Conservation (phyloP, 2,329 filamentous ascomycete genomes). For the Fusarium virguliforme region DNA sequence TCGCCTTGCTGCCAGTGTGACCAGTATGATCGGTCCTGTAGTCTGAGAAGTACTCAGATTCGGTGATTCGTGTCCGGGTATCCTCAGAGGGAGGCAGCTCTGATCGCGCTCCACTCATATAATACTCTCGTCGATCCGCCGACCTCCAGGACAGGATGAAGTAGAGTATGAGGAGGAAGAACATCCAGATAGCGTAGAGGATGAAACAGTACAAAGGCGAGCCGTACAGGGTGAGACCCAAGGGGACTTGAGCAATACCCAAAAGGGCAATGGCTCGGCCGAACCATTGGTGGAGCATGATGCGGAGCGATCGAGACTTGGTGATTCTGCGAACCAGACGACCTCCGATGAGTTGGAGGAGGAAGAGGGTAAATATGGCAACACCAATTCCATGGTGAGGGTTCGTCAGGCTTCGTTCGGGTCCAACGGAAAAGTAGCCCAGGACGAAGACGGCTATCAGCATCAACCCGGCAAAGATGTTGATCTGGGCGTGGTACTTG, state of each 20-base stretch:
- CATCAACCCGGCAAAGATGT: constrained; percentile 78
- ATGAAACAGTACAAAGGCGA: constrained; percentile 90
- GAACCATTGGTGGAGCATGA: constrained; percentile 88
- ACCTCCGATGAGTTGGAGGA: constrained; percentile 80
- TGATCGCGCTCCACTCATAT: constrained; percentile 72
- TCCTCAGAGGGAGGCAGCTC: constrained; percentile 67
- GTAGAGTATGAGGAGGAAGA: constrained; percentile 80
- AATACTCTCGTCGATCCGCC: constrained; percentile 69
- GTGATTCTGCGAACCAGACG: constrained; percentile 72
- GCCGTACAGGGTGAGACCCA: constrained; percentile 93
- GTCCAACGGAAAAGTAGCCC: constrained; percentile 85
- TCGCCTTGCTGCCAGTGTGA: constrained; percentile 50
- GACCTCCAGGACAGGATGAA: constrained; percentile 84
- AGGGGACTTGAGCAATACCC: constrained; percentile 87
- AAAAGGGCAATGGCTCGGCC: constrained; percentile 85
- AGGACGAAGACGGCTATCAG: constrained; percentile 81
- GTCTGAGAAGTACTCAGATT: constrained; percentile 59
- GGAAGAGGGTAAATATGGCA: constrained; percentile 81
- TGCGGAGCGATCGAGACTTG: constrained; percentile 65
- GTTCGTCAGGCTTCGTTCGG: constrained; percentile 80
- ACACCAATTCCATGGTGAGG: constrained; percentile 89
- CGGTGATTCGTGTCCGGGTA: constrained; percentile 59
- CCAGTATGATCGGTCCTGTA: constrained; percentile 53
- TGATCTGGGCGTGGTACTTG: constrained; percentile 81
- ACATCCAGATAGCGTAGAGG: constrained; percentile 85